Conservation (phyloP, 1,284 basidiomycete genomes). For the Waitea zeae region DNA sequence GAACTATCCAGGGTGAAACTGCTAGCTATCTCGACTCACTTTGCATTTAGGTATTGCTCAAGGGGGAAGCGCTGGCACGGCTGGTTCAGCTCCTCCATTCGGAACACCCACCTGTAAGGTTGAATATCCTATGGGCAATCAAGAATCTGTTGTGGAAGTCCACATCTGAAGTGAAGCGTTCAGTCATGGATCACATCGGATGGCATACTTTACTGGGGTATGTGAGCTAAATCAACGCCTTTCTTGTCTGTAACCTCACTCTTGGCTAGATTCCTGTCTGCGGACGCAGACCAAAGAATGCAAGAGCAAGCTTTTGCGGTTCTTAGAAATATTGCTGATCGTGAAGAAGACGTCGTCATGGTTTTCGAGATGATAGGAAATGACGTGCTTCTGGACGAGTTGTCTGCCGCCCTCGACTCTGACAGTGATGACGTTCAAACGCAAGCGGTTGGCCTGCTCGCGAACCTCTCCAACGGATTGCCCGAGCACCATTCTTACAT, state of each 20-base stretch:
- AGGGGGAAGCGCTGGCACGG: conserved; percentile 44
- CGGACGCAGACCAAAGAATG: conserved; percentile 29
- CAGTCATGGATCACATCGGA: conserved; percentile 44
- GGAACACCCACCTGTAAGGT: conserved; percentile 35
- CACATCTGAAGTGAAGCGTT: conserved; percentile 33
- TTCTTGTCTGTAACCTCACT: neutral
- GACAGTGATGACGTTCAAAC: conserved; percentile 30
- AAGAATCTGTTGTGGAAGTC: conserved; percentile 64
- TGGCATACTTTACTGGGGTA: conserved; percentile 41
- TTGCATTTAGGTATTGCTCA: conserved; percentile 38
- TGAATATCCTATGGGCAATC: conserved; percentile 66
- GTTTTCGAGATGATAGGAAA: conserved; percentile 33
- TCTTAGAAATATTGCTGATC: conserved; percentile 42
- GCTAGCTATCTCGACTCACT: conserved; percentile 4
- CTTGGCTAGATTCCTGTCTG: conserved; percentile 21
- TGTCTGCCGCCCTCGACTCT: conserved; percentile 29
- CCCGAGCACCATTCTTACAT: conserved; percentile 28
- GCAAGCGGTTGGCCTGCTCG: conserved; percentile 42
- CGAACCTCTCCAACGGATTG: conserved; percentile 46
- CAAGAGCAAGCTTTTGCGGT: conserved; percentile 54
- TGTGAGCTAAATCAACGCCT: conserved; percentile 9
- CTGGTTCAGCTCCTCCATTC: conserved; percentile 38
- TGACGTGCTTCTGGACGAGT: conserved; percentile 22
- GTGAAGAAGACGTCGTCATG: conserved; percentile 40
- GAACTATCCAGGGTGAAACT: conserved; percentile 14